These are phyloP conservation scores for Syzygium aromaticum DNA, from an alignment of 345 rosid genomes.

Conservation along the genomic window DNA sequence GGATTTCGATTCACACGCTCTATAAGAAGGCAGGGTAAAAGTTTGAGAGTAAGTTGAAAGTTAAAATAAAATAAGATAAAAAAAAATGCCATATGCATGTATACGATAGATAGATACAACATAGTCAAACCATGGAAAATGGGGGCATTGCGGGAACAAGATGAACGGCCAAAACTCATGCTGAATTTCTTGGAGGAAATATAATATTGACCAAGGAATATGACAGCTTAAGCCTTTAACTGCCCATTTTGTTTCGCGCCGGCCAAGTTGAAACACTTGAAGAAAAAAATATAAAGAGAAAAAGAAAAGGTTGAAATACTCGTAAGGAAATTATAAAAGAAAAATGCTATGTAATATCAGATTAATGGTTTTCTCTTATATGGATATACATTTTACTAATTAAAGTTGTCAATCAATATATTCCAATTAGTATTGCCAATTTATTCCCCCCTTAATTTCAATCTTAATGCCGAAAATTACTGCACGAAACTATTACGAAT, in stretches of 20 bases:
- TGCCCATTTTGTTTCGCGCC: background rate
- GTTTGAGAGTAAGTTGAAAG: too few relatives aligned
- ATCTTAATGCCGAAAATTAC: background rate
- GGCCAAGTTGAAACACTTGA: background rate
- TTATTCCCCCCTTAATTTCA: background rate
- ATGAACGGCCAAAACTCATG: background rate
- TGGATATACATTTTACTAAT: background rate
- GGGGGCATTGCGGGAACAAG: background rate
- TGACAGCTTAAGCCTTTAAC: background rate
- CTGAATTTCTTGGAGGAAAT: background rate
- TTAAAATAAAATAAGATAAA: too few relatives aligned
- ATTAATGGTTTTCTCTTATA: background rate
- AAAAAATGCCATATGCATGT: background rate
- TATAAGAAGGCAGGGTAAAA: too few relatives aligned
- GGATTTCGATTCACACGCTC: too few relatives aligned
- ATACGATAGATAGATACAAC: background rate
- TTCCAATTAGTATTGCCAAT: background rate
- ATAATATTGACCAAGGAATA: background rate
- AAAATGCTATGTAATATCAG: background rate
- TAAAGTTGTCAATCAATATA: background rate
- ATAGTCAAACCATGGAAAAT: background rate
- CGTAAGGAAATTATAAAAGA: background rate
- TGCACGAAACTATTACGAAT: background rate
- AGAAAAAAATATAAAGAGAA: too few relatives aligned
- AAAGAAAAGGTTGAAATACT: background rate